Percentiles rank a stretch among this genome's conserved stretches.
phyloP scores from a whole-genome alignment of 495 filamentous ascomycete species.

The Penicillium bovifimosum region DNA sequence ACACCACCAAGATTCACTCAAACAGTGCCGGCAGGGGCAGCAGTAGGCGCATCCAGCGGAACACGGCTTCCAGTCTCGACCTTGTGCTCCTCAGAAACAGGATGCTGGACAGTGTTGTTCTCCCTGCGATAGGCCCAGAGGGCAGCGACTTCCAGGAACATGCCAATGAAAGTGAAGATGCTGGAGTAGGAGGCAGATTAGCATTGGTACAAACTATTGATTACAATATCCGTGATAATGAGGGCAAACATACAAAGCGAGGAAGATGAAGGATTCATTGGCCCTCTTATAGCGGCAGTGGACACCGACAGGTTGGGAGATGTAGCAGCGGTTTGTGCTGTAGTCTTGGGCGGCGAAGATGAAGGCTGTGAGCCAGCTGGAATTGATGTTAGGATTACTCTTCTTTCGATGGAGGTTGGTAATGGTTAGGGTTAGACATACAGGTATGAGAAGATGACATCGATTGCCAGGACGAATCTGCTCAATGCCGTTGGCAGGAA shows the following conservation, averaged over 20 bases:
- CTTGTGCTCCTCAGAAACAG: constrained; percentile 22
- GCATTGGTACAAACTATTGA: not conserved
- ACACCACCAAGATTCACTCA: constrained; percentile 2
- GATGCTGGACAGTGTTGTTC: constrained; percentile 3
- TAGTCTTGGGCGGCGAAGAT: constrained; percentile 55
- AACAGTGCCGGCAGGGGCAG: constrained; percentile 12
- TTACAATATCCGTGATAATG: not conserved
- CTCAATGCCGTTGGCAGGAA: constrained; percentile 38
- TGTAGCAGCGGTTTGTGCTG: constrained; percentile 33
- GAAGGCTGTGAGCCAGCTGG: constrained; percentile 55
- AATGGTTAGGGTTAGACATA: constrained; percentile 17
- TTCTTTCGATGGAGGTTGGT: not conserved
- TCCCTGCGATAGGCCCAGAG: constrained; percentile 43
- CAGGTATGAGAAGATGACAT: constrained; percentile 60
- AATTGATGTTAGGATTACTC: constrained; percentile 12
- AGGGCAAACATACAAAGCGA: constrained; percentile 51
- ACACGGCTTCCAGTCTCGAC: constrained; percentile 8
- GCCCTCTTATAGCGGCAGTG: constrained; percentile 37
- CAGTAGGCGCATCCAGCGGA: constrained; percentile 31
- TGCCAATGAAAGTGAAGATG: constrained; percentile 44
- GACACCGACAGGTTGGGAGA: constrained; percentile 27
- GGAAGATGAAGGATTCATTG: constrained; percentile 55
- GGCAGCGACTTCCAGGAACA: constrained; percentile 47
- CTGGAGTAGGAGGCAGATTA: constrained; percentile 19
- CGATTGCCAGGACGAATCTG: constrained; percentile 47